These are phyloP conservation scores for Lentinula boryana DNA, from an alignment of 768 basidiomycete species.

Conservation along the genomic window DNA sequence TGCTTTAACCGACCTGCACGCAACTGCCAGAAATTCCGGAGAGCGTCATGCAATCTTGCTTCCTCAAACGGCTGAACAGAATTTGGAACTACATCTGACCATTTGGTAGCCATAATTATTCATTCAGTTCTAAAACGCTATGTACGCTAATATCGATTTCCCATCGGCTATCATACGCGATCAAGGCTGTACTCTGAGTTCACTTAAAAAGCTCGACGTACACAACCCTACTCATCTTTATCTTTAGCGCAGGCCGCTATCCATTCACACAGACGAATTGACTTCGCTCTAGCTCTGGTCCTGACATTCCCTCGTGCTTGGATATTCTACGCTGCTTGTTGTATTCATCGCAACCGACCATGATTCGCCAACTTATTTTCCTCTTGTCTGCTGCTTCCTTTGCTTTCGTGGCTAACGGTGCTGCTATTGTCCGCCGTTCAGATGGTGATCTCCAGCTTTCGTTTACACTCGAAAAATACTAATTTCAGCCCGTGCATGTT, in stretches of 20 bases:
- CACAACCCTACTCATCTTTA: neutral
- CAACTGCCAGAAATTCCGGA: too few species aligned
- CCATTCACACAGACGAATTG: neutral
- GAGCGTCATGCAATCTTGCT: too few species aligned
- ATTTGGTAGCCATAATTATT: too few species aligned
- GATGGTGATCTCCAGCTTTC: neutral
- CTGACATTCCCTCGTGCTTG: neutral
- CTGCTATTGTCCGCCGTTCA: neutral
- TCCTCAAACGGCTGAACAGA: too few species aligned
- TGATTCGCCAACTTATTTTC: neutral
- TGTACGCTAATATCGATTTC: neutral
- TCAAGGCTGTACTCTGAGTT: neutral
- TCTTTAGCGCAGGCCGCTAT: conserved; percentile 1
- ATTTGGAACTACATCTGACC: too few species aligned
- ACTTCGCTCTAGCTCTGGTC: neutral
- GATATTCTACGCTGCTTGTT: neutral
- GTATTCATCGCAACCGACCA: neutral
- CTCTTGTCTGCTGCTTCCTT: neutral
- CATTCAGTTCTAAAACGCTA: neutral
- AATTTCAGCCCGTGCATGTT: too few species aligned
- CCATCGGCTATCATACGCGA: neutral
- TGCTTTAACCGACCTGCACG: neutral
- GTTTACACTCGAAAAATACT: too few species aligned
- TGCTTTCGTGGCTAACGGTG: neutral
- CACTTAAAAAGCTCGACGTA: neutral